These are phyloP conservation scores for Podospora conica DNA, from an alignment of 495 filamentous ascomycete species.

Conservation along the genomic window DNA sequence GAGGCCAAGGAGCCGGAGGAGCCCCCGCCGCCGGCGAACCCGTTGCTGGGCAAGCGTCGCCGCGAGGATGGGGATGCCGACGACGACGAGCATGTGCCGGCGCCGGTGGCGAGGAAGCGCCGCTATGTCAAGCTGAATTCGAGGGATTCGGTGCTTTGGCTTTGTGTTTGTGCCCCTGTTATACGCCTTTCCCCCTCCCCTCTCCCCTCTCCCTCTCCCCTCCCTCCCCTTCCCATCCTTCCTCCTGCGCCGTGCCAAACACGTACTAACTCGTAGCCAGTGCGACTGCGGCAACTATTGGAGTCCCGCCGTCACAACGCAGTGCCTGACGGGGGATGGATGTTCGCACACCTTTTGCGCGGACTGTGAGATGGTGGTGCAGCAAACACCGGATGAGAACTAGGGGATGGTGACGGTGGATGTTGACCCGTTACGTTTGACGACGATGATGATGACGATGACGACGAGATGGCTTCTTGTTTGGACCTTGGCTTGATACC, in stretches of 20 bases:
- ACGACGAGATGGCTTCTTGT: not conserved
- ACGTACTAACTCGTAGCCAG: not conserved
- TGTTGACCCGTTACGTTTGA: not conserved
- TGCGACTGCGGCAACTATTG: not conserved
- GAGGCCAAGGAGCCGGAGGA: not conserved
- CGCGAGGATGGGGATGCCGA: not conserved
- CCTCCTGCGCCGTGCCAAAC: not conserved
- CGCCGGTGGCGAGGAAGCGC: not conserved
- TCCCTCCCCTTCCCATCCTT: not conserved
- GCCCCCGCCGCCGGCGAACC: not conserved
- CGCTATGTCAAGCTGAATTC: not conserved
- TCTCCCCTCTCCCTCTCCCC: no score
- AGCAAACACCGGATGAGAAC: not conserved
- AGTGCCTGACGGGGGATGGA: not conserved
- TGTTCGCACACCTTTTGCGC: not conserved
- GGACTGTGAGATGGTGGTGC: not conserved
- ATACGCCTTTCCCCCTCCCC: no score
- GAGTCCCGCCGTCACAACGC: not conserved
- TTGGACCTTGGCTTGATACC: not conserved
- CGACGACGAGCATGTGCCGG: not conserved
- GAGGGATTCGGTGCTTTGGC: not conserved
- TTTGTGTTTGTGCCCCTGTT: not conserved
- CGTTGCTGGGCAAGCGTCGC: not conserved
- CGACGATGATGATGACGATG: not conserved
- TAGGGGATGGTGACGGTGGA: not conserved